Base-by-base conservation (phyloP, 129 eudicot genomes). In the Escallonia rubra region DNA sequence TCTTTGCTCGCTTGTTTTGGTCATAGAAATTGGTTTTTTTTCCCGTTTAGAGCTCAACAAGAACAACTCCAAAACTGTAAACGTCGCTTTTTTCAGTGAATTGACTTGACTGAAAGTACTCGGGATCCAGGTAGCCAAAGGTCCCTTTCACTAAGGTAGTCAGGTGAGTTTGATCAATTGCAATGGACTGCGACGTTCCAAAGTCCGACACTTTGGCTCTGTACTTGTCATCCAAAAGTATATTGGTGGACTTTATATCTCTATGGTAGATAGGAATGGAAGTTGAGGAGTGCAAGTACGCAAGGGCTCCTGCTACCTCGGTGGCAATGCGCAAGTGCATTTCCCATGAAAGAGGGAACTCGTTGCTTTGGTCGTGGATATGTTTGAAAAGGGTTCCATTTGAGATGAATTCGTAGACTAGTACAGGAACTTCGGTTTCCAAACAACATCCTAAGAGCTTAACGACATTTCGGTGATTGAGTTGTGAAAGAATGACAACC, bases 381-480 rank as follows among this genome's bases (percentile, higher is more conserved):
- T n/a, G n/a, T n/a, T n/a, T n/a, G n/a, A n/a, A n/a, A n/a, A n/a
- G n/a, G n/a, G n/a, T n/a, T n/a, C n/a, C n/a, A n/a, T n/a, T n/a
- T n/a, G n/a, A n/a, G n/a, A n/a, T n/a, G n/a, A n/a, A n/a, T n/a
- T n/a, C n/a, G n/a, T n/a, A n/a, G n/a, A n/a, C n/a, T n/a, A n/a
- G n/a, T n/a, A n/a, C n/a, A n/a, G n/a, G n/a, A n/a, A 50, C 57
- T 8, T 61, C 66, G 1, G 76, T 71, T 23, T 71, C 69, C 43
- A 71, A 44, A 68, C 72, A 68, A 43, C 72, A 68, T 0, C 72
- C 72, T n/a, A 55, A n/a, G 0, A 69, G 14, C 59, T 63, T 72
- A 5, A 72, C 76, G 4, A 72, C 70, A 16, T 72, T 63, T 38
- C 63, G 9, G 23, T 72, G 76, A 51, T 63, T 72, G 47, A 72